Evolutionary conservation across 176 grass and related monocot species (phyloP), one percentile per base, ranked within the genome.

Genomic region (Aechmea fasciata): DNA sequence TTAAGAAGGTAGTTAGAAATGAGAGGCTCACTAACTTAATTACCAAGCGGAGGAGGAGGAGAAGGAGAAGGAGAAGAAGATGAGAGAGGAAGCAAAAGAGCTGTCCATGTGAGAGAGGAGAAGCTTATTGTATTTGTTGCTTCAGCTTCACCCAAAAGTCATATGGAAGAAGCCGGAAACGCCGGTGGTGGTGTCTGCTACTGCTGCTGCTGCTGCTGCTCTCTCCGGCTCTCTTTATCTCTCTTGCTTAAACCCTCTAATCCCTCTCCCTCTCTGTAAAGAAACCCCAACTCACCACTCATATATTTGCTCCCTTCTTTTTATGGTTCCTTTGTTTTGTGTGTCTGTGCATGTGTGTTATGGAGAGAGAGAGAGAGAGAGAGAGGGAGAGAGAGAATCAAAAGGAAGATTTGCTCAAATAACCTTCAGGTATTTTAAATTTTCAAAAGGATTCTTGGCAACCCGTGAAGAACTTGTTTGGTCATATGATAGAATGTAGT

Each of bases 101-200:
- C 71, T 78, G 13, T 67, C 69, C 82, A 92, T 92, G 82, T 85
- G 90, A 74, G 65, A 75, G 59, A 73, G 50, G 84, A 71, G 81
- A 80, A 71, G 73, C 71, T 53, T 14, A 63, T 57, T 55, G 52
- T 55, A 49, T 63, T 14, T 48, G 11, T 67, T 69, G 84, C 88
- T 87, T 91, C 18, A 66, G 63, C 76, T 71, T 71, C 82, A 87
- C 84, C 65, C 85, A 65, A 80, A n/a, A 23, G 63, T 50, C 78
- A 81, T 83, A 83, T 86, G 85, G 75, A 87, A 41, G 75, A 72
- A 14, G 52, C 74, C 77, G 83, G 76, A 72, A 80, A 17, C 63
- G 41, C 64, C 79, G 77, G 57, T 18, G 63, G 51, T 69, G 75
- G 54, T 76, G 50, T 14, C 55, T 70, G 48, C 23, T 47, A 13